A percentile compares a stretch with the other conserved stretches of the same genome.
These are phyloP conservation scores for Calocybe gangraenosa DNA, from an alignment of 768 basidiomycete genomes.

Conservation along the genomic window DNA sequence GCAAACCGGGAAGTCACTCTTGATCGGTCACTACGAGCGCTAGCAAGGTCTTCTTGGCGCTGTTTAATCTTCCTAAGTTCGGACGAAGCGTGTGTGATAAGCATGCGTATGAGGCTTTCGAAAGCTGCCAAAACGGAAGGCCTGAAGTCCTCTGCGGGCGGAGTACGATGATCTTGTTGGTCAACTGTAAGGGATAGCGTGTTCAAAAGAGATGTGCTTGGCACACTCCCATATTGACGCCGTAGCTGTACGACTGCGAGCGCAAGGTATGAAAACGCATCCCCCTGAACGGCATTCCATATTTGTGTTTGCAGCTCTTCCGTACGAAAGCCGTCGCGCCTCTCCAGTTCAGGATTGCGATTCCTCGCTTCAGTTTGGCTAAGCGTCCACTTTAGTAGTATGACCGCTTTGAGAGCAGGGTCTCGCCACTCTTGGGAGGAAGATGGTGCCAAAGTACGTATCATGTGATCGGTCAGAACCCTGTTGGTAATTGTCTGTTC, in stretches of 20 bases:
- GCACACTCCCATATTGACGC: constrained; percentile 31
- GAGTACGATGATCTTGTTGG: constrained; percentile 41
- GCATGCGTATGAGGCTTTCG: constrained; percentile 66
- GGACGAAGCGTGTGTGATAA: constrained; percentile 74
- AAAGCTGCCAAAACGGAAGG: constrained; percentile 54
- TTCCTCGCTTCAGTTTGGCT: constrained; percentile 77
- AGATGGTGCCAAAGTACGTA: constrained; percentile 45
- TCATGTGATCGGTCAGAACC: constrained; percentile 53
- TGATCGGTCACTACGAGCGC: constrained; percentile 58
- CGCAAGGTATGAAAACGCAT: constrained; percentile 72
- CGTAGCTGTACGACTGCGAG: constrained; percentile 55
- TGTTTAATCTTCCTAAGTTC: constrained; percentile 86
- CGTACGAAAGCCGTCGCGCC: constrained; percentile 61
- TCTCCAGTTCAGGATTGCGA: constrained; percentile 60
- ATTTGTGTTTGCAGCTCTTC: constrained; percentile 80
- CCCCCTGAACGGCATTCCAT: constrained; percentile 79
- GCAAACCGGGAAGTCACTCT: constrained; percentile 46
- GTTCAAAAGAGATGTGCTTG: constrained; percentile 31
- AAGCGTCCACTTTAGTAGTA: constrained; percentile 86
- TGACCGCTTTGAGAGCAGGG: constrained; percentile 60
- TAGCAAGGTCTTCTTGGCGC: constrained; percentile 82
- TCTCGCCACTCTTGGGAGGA: constrained; percentile 58
- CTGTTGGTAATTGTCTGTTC: constrained; percentile 43
- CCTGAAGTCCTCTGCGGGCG: constrained; percentile 49
- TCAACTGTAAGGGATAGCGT: constrained; percentile 31